Conservation (phyloP, 2,329 filamentous ascomycete species). For the Magnaporthiopsis rhizophila region DNA sequence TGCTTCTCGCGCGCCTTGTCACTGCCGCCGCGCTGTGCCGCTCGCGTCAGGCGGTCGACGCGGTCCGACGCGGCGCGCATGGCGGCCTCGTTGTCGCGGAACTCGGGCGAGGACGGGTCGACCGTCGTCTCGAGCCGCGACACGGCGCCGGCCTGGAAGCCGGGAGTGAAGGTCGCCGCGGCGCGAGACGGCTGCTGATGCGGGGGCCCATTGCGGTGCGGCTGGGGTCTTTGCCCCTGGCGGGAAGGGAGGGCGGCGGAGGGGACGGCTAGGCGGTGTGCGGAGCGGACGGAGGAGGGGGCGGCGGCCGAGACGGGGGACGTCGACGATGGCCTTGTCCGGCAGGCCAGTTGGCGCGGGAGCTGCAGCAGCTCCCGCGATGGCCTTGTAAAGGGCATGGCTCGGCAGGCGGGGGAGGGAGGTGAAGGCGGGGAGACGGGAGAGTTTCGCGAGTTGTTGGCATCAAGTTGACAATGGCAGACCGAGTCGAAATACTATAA, state of each 20-base stretch:
- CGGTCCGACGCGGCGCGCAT: conserved; percentile 67
- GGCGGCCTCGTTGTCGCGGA: conserved; percentile 68
- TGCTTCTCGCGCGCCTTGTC: conserved; percentile 84
- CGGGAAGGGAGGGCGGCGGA: conserved; percentile 45
- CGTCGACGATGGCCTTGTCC: not conserved
- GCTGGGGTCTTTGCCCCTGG: conserved; percentile 7
- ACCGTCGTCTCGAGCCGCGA: conserved; percentile 70
- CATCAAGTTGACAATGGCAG: too few species aligned
- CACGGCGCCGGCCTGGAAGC: conserved; percentile 68
- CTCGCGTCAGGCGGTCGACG: conserved; percentile 62
- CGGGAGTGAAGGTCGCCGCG: conserved; percentile 70
- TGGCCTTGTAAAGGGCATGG: conserved; percentile 3
- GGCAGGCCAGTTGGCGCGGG: conserved; percentile 4
- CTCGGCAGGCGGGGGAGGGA: not conserved
- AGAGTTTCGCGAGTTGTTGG: too few species aligned
- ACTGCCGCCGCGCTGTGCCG: conserved; percentile 67
- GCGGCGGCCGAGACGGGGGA: not conserved
- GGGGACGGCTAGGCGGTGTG: conserved; percentile 29
- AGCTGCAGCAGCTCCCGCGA: conserved; percentile 7
- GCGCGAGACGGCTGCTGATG: conserved; percentile 15
- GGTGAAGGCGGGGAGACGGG: too few species aligned
- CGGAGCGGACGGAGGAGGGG: not conserved
- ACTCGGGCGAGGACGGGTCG: conserved; percentile 70
- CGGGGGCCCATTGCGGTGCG: conserved; percentile 11
- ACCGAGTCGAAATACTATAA: too few species aligned